Conservation (phyloP, 306 rosid genomes). For the Carpinus fangiana region DNA sequence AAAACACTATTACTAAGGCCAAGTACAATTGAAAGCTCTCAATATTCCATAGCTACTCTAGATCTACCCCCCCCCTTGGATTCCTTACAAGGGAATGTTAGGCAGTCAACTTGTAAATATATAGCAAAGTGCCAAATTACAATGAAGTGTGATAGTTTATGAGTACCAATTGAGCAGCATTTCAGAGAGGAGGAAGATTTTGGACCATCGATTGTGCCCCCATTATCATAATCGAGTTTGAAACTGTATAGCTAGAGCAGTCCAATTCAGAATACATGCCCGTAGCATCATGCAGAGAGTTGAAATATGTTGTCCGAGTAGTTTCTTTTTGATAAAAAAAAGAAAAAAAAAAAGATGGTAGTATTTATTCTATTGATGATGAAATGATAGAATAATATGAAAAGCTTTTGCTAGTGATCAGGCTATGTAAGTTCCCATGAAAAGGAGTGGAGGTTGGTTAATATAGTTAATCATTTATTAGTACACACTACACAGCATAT, state of each 20-base stretch:
- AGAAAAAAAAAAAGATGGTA: not conserved
- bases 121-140: conserved; percentile 23
- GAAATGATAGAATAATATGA: not conserved
- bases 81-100: conserved; percentile 40
- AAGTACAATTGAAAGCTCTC: not conserved
- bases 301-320: not conserved
- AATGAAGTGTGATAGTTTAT: conserved; percentile 34
- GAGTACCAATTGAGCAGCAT: conserved; percentile 31
- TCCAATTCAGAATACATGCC: conserved; percentile 3
- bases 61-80: conserved; percentile 23
- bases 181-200: conserved; percentile 28
- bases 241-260: conserved; percentile 17
- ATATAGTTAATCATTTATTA: not conserved
- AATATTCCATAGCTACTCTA: not conserved
- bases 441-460: not conserved
- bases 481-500: not conserved
- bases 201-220: conserved; percentile 59
- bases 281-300: not conserved
- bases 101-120: conserved; percentile 48
- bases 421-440: not conserved
- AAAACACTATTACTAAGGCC: not conserved
- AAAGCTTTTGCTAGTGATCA: not conserved
- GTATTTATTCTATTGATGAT: not conserved
- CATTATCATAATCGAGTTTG: conserved; percentile 37
- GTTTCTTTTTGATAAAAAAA: not conserved